Evolutionary conservation across 768 basidiomycete species (phyloP).

Genomic region (Rhizopogon roseolus): DNA sequence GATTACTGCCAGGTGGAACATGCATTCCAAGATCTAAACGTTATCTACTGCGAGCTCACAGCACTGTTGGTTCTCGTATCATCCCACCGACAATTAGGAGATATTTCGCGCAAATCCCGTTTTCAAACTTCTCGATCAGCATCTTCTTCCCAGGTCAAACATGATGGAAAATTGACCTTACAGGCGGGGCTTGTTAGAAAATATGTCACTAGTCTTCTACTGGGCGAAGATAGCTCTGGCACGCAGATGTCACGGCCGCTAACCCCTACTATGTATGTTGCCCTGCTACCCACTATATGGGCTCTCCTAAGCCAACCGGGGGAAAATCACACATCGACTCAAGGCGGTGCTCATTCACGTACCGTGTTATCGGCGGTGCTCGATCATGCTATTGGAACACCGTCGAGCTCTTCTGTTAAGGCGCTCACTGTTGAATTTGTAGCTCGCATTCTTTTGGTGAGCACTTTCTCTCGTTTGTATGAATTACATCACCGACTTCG

Average conservation of each 20-base stretch:
- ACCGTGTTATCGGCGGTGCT: conserved; percentile 49
- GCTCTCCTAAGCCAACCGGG: conserved; percentile 53
- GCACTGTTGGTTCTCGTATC: conserved; percentile 52
- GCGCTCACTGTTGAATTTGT: conserved; percentile 71
- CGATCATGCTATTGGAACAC: conserved; percentile 57
- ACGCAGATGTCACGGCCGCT: conserved; percentile 47
- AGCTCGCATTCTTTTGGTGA: conserved; percentile 62
- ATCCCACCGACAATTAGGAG: conserved; percentile 8
- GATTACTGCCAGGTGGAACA: conserved; percentile 48
- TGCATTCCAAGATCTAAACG: conserved; percentile 63
- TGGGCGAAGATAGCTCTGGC: conserved; percentile 39
- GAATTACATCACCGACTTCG: conserved; percentile 3
- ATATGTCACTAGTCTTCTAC: conserved; percentile 58
- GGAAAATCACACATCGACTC: conserved; percentile 9
- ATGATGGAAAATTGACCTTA: conserved; percentile 20
- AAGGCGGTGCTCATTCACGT: conserved; percentile 14
- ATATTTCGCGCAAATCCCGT: conserved; percentile 1
- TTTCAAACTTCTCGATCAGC: conserved; percentile 9
- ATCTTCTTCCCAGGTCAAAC: conserved; percentile 12
- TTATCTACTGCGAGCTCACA: conserved; percentile 73
- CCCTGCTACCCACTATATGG: conserved; percentile 78
- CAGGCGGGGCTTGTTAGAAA: conserved; percentile 51
- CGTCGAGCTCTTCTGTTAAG: conserved; percentile 63
- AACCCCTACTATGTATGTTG: conserved; percentile 51
- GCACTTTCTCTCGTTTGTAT: conserved; percentile 9